These are phyloP conservation scores for Vigna unguiculata DNA, from an alignment of 306 rosid species.

Conservation along the genomic window DNA sequence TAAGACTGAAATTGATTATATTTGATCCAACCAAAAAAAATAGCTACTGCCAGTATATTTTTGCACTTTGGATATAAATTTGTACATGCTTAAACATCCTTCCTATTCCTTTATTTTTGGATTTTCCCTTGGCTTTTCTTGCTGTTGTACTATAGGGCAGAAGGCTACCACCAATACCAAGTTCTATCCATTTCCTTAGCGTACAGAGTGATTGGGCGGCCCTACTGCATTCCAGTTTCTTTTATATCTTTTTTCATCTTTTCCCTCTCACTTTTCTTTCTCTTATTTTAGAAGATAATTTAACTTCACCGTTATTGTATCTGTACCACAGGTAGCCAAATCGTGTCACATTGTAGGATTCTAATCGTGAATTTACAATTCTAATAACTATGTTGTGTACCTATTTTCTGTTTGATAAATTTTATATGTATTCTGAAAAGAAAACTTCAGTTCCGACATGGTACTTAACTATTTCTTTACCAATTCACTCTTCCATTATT, in stretches of 20 bases:
- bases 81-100: constrained; percentile 5
- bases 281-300: not conserved
- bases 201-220: not conserved
- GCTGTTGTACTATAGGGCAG: not conserved
- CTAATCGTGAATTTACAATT: not conserved
- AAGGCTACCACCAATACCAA: not conserved
- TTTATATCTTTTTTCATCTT: too few species aligned
- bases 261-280: not conserved
- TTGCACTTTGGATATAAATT: constrained; percentile 2
- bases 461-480: constrained; percentile 19
- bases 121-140: not conserved
- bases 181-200: not conserved
- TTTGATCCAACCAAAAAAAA: too few species aligned
- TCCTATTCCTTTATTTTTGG: not conserved
- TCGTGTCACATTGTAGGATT: not conserved
- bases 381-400: not conserved
- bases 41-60: not conserved
- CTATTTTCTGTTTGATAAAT: not conserved
- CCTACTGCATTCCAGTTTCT: not conserved
- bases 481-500: constrained; percentile 11
- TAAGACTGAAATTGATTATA: too few species aligned
- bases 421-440: not conserved
- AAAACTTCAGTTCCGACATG: not conserved
- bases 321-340: not conserved
- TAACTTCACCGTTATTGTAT: not conserved